phyloP scores from a whole-genome alignment of 768 basidiomycete genomes.

The Brasilioporus rufonigricans region DNA sequence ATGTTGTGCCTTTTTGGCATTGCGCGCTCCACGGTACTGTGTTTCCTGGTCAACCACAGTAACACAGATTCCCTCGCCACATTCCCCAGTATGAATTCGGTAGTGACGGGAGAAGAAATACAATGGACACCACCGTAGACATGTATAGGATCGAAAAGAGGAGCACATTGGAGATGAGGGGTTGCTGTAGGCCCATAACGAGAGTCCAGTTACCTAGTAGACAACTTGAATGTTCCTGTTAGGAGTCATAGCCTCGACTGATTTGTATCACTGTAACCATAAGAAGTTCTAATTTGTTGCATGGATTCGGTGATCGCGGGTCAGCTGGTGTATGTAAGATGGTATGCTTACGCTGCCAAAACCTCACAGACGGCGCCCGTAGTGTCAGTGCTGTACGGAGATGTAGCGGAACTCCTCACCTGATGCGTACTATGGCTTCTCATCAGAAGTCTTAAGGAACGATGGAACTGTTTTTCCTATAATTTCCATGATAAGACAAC shows the following conservation, averaged over 20 bases:
- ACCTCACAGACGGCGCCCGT: not conserved
- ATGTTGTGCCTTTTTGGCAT: conserved; percentile 3
- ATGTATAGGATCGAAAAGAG: not conserved
- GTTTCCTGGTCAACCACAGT: not conserved
- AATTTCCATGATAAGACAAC: conserved; percentile 13
- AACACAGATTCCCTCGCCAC: not conserved
- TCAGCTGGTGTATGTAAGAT: not conserved
- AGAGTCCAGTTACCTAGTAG: conserved; percentile 3
- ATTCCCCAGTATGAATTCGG: not conserved
- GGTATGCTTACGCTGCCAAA: not conserved
- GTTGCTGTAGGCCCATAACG: not conserved
- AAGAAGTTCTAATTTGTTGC: not conserved
- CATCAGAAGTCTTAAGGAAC: not conserved
- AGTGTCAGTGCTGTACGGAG: conserved; percentile 4
- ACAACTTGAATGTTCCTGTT: conserved; percentile 3
- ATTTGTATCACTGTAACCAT: conserved; percentile 6
- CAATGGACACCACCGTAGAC: not conserved
- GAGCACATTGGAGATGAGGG: not conserved
- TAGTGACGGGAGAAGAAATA: not conserved
- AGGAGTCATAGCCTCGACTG: conserved; percentile 18
- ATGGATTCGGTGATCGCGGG: conserved; percentile 1
- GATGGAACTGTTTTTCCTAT: not conserved
- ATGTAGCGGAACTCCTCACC: not conserved
- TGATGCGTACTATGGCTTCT: not conserved
- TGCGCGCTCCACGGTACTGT: not conserved